Percentiles rank a stretch among this genome's conserved stretches.
Evolutionary conservation across 352 stramenopile species (phyloP).

Genomic region (Globisporangium iwayamae): DNA sequence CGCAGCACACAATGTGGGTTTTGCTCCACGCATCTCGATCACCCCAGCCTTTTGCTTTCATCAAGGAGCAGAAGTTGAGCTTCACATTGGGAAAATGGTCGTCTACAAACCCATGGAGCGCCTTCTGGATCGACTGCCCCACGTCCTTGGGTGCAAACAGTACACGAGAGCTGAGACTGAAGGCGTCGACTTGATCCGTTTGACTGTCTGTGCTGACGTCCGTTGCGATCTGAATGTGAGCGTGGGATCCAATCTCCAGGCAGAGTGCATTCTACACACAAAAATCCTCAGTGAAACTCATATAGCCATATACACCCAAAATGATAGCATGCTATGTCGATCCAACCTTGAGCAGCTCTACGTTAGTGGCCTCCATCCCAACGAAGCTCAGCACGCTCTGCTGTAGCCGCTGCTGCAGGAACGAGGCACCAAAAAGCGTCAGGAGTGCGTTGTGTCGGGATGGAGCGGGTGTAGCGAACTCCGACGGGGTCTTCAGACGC

Average conservation of each 20-base stretch:
- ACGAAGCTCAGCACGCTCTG: constrained; percentile 14
- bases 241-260: constrained; percentile 17
- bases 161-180: constrained; percentile 2
- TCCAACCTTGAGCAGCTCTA: constrained; percentile 23
- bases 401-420: constrained; percentile 11
- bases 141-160: constrained; percentile 7
- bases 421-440: constrained; percentile 12
- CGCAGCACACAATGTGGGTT: constrained; percentile 9
- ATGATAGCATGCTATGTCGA: not conserved
- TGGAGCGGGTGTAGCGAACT: constrained; percentile 7
- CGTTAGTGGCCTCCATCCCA: constrained; percentile 17
- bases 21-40: constrained; percentile 10
- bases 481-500: not conserved
- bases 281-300: not conserved
- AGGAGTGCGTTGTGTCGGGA: constrained; percentile 8
- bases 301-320: not conserved
- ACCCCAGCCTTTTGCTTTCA: not conserved
- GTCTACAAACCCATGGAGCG: constrained; percentile 4
- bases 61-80: constrained; percentile 9
- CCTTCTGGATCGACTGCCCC: not conserved
- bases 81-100: not conserved
- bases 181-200: constrained; percentile 5
- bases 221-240: constrained; percentile 11
- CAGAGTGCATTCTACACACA: constrained; percentile 18
- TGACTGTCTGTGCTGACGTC: not conserved